Conservation (phyloP, 352 stramenopile species). For the Globisporangium nagaii region DNA sequence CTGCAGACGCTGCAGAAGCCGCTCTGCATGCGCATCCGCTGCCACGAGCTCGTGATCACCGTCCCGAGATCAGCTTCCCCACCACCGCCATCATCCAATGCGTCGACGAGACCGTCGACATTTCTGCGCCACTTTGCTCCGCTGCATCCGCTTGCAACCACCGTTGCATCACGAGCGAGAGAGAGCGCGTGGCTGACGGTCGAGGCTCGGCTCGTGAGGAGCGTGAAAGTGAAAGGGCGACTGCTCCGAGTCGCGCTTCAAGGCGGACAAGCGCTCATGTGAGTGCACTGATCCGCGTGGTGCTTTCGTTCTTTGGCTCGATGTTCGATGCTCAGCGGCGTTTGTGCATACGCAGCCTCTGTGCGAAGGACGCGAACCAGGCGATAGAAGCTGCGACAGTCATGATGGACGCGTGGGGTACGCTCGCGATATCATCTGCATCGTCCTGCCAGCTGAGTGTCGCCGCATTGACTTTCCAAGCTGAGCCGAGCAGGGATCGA, state of each 20-base stretch:
- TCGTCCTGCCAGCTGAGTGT: neutral
- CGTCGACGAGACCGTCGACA: neutral
- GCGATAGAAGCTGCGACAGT: slow-evolving; percentile 21
- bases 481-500: slow-evolving; percentile 25
- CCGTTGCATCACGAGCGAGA: neutral
- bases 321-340: neutral
- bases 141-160: neutral
- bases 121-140: slow-evolving; percentile 5
- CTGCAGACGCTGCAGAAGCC: slow-evolving; percentile 29
- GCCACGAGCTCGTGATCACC: slow-evolving; percentile 17
- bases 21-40: slow-evolving; percentile 19
- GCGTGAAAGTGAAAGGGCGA: slow-evolving; percentile 26
- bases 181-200: slow-evolving; percentile 2
- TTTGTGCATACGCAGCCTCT: slow-evolving; percentile 16
- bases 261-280: slow-evolving; percentile 22
- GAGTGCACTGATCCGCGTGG: neutral
- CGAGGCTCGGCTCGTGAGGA: slow-evolving; percentile 12
- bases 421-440: neutral
- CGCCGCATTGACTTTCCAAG: neutral
- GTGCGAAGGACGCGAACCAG: slow-evolving; percentile 16
- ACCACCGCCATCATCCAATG: too few relatives aligned
- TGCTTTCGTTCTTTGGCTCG: neutral
- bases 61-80: neutral
- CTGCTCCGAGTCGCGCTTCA: slow-evolving; percentile 22
- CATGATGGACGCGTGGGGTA: slow-evolving; percentile 49